These are phyloP conservation scores for Turnera subulata DNA, from an alignment of 345 rosid genomes.

Conservation along the genomic window DNA sequence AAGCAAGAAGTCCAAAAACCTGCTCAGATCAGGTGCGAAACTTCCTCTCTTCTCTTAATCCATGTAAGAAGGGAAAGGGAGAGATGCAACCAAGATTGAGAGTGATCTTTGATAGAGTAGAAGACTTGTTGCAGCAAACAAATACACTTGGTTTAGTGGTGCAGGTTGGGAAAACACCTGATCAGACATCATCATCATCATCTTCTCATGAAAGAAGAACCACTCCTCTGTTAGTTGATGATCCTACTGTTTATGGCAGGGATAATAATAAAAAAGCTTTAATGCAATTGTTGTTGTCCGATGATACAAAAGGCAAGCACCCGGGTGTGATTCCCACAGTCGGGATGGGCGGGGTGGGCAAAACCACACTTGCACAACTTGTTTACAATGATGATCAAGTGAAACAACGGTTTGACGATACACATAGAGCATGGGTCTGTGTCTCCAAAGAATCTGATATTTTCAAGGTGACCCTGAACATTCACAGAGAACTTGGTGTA, in stretches of 20 bases:
- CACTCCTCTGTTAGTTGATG: conserved; percentile 1
- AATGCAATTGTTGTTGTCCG: not conserved
- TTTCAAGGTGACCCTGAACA: not conserved
- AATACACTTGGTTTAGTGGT: not conserved
- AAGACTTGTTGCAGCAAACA: not conserved
- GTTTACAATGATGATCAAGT: not conserved
- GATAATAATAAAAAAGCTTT: conserved; percentile 6
- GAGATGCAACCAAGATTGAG: too few species aligned
- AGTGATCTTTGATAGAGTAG: not conserved
- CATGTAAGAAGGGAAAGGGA: too few species aligned
- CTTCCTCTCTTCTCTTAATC: too few species aligned
- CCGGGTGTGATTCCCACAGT: too few species aligned
- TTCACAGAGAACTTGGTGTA: not conserved
- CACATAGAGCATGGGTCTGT: conserved; percentile 5
- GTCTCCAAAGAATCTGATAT: conserved; percentile 7
- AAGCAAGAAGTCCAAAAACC: too few species aligned
- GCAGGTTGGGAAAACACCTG: not conserved
- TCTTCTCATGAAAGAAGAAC: not conserved
- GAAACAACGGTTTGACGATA: not conserved
- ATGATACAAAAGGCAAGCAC: not conserved
- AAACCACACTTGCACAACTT: conserved; percentile 13
- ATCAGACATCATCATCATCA: too few species aligned
- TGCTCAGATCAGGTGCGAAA: too few species aligned
- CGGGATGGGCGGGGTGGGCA: conserved; percentile 4
- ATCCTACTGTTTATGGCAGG: not conserved